Percentiles rank a stretch among this genome's conserved stretches.
Evolutionary conservation across 139 green algal species (phyloP).

Genomic region (Picochlorum sp.): DNA sequence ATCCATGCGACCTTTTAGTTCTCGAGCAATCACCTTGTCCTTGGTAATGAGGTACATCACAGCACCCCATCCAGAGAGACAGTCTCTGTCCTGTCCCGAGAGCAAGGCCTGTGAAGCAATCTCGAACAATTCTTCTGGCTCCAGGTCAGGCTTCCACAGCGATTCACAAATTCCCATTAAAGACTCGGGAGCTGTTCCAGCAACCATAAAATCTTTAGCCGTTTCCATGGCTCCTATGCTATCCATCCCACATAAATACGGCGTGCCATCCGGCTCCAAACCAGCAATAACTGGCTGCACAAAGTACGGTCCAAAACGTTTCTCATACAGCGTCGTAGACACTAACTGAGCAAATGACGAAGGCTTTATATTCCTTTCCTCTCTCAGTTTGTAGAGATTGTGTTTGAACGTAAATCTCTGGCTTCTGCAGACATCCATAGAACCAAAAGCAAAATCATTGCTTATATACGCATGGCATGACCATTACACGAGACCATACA

Average conservation of each 20-base stretch:
- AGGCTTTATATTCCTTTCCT: slow-evolving; percentile 94
- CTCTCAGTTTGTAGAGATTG: slow-evolving; percentile 95
- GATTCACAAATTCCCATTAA: slow-evolving; percentile 95
- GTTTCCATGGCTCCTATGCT: slow-evolving; percentile 88
- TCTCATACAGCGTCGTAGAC: slow-evolving; percentile 90
- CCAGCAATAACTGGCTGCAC: slow-evolving; percentile 87
- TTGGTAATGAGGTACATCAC: slow-evolving; percentile 90
- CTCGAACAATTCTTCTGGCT: slow-evolving; percentile 96
- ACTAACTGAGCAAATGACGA: slow-evolving; percentile 85
- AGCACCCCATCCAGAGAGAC: slow-evolving; percentile 89
- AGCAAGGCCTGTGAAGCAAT: slow-evolving; percentile 83
- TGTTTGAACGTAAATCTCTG: slow-evolving; percentile 85
- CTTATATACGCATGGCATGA: background rate
- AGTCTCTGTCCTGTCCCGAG: slow-evolving; percentile 83
- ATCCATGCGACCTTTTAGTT: slow-evolving; percentile 85
- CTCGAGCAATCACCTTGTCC: slow-evolving; percentile 68
- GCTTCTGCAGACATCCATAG: no score
- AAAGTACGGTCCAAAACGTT: slow-evolving; percentile 85
- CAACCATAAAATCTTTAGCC: slow-evolving; percentile 93
- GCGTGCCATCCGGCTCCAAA: slow-evolving; percentile 74
- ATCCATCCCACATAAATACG: slow-evolving; percentile 94
- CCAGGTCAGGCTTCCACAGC: slow-evolving; percentile 82
- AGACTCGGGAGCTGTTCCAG: slow-evolving; percentile 78
- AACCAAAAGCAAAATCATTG: background rate
- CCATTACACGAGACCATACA: background rate